Evolutionary conservation across 768 basidiomycete genomes (phyloP).

Genomic region (Vararia minispora): DNA sequence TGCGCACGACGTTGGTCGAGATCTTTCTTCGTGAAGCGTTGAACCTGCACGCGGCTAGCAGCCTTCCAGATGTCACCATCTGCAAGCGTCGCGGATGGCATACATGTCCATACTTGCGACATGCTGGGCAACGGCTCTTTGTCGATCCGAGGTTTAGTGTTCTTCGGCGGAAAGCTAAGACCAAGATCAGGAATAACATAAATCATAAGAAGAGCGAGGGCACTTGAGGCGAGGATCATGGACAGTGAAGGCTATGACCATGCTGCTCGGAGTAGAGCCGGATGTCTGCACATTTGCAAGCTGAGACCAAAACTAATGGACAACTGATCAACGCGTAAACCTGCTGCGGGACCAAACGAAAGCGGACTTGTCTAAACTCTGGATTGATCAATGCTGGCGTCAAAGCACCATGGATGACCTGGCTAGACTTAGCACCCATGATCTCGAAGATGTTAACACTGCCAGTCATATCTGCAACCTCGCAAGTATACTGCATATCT

Average conservation of each 20-base stretch:
- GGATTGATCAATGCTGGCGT: slow-evolving; percentile 8
- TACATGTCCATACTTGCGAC: slow-evolving; percentile 24
- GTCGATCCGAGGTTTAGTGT: slow-evolving; percentile 36
- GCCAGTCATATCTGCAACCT: slow-evolving; percentile 61
- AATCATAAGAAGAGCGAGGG: not conserved
- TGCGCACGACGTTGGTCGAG: slow-evolving; percentile 73
- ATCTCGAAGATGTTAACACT: slow-evolving; percentile 79
- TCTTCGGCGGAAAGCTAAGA: slow-evolving; percentile 74
- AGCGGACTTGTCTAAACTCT: slow-evolving; percentile 22
- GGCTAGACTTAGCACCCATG: slow-evolving; percentile 75
- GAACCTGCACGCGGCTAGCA: slow-evolving; percentile 42
- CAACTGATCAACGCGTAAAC: too few relatives aligned
- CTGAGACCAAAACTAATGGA: slow-evolving; percentile 66
- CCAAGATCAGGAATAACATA: not conserved
- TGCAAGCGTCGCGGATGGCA: slow-evolving; percentile 51
- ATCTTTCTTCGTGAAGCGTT: slow-evolving; percentile 72
- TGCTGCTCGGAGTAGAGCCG: slow-evolving; percentile 58
- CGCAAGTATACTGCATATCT: slow-evolving; percentile 29
- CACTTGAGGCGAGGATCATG: slow-evolving; percentile 84
- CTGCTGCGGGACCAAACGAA: too few relatives aligned
- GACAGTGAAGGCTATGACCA: slow-evolving; percentile 69
- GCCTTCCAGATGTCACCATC: slow-evolving; percentile 69
- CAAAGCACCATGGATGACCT: slow-evolving; percentile 38
- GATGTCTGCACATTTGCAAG: slow-evolving; percentile 53
- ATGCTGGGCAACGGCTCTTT: slow-evolving; percentile 17